Conservation (phyloP, 208 protist genomes). For the Trypanosoma mega region DNA sequence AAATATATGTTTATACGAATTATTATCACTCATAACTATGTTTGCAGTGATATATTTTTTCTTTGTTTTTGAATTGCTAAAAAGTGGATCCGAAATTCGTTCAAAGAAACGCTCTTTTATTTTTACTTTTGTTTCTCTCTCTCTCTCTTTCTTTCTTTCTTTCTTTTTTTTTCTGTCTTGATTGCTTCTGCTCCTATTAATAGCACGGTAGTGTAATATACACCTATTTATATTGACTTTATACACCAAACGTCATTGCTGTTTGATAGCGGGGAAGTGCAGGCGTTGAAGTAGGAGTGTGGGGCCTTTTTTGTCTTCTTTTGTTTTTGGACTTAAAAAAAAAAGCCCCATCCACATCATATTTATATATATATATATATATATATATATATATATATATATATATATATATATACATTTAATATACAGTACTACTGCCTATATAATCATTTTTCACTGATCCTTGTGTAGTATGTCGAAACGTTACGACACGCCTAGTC, state of each 20-base stretch:
- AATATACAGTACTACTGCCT: background rate
- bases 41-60: too few relatives aligned
- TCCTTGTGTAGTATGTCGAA: background rate
- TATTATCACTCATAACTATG: too few relatives aligned
- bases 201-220: background rate
- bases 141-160: background rate
- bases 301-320: background rate
- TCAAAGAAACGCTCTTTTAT: too few relatives aligned
- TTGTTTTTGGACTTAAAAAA: background rate
- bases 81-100: too few relatives aligned
- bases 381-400: conserved; percentile 3
- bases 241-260: too few relatives aligned
- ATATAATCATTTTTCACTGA: background rate
- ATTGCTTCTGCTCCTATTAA: background rate
- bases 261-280: too few relatives aligned
- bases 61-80: too few relatives aligned
- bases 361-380: conserved; percentile 2
- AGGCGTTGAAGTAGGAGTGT: background rate
- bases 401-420: conserved; percentile 1
- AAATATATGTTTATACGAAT: too few relatives aligned
- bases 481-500: conserved; percentile 8
- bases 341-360: background rate
- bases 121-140: background rate
- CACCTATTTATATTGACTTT: too few relatives aligned
- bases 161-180: background rate